Evolutionary conservation across 2,329 filamentous ascomycete species (phyloP).

Genomic region (Colletotrichum destructivum): DNA sequence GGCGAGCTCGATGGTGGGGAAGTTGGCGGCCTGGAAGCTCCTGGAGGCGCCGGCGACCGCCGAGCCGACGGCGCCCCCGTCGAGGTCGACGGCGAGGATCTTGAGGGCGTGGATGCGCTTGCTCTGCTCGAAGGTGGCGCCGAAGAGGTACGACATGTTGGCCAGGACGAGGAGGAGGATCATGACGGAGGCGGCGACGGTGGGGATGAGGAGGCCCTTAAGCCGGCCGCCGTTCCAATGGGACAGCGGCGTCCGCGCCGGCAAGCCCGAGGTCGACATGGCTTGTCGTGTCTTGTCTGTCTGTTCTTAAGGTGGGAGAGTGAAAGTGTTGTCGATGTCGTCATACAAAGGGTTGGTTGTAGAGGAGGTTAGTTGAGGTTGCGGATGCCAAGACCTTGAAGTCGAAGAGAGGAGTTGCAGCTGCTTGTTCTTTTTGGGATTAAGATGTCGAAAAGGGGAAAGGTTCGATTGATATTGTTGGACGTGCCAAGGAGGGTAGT

Average conservation of each 20-base stretch:
- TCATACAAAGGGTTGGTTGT: no score
- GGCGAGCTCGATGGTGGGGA: constrained; percentile 52
- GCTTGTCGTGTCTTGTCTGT: no score
- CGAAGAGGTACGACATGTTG: constrained; percentile 51
- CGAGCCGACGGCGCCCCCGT: constrained; percentile 51
- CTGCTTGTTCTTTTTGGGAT: no score
- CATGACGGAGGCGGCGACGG: constrained; percentile 24
- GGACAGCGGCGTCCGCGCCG: constrained; percentile 21
- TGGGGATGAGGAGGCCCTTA: constrained; percentile 21
- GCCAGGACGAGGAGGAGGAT: constrained; percentile 27
- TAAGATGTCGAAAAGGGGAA: not conserved
- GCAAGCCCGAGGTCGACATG: constrained; percentile 19
- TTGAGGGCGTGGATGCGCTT: constrained; percentile 47
- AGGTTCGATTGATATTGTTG: not conserved
- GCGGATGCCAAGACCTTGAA: no score
- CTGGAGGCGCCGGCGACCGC: constrained; percentile 52
- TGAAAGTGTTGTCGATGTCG: not conserved
- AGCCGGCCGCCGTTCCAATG: constrained; percentile 19
- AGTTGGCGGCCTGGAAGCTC: constrained; percentile 48
- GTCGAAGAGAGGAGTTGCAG: no score
- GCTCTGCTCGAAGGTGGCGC: constrained; percentile 48
- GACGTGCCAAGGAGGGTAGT: not conserved
- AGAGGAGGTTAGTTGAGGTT: no score
- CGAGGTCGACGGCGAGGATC: constrained; percentile 51
- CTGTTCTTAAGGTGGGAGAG: not conserved